A percentile compares a stretch with the other conserved stretches of the same genome.
These are phyloP conservation scores for Sclerotiophoma versabilis DNA, from an alignment of 2,329 filamentous ascomycete species.

Conservation along the genomic window DNA sequence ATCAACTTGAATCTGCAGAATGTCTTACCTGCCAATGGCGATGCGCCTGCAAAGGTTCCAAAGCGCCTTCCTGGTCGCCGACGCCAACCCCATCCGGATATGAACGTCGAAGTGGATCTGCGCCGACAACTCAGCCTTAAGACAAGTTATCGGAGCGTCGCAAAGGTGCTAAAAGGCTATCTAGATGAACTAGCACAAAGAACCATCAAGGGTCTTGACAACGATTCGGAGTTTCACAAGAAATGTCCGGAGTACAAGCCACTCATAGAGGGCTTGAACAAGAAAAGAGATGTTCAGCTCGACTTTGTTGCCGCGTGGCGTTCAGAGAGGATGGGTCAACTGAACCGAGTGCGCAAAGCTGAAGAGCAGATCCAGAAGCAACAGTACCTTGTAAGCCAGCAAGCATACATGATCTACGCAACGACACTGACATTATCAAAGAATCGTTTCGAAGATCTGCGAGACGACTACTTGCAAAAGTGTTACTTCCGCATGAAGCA, in stretches of 20 bases:
- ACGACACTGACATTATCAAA: constrained; percentile 7
- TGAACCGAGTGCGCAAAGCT: constrained; percentile 44
- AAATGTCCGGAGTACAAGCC: constrained; percentile 61
- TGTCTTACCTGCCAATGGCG: constrained; percentile 46
- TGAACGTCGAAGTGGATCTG: constrained; percentile 55
- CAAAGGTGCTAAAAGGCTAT: constrained; percentile 68
- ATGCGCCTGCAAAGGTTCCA: constrained; percentile 45
- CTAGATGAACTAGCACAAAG: constrained; percentile 71
- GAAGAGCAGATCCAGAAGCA: constrained; percentile 45
- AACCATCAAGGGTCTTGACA: constrained; percentile 64
- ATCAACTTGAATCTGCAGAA: constrained; percentile 43
- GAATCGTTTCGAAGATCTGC: constrained; percentile 44
- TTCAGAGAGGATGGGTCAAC: constrained; percentile 46
- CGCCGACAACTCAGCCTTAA: constrained; percentile 71
- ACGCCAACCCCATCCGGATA: constrained; percentile 56
- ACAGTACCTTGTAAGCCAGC: constrained; percentile 45
- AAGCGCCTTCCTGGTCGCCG: constrained; percentile 53
- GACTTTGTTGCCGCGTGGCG: constrained; percentile 49
- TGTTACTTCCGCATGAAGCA: constrained; percentile 50
- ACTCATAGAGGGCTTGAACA: constrained; percentile 61
- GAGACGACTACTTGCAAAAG: constrained; percentile 44
- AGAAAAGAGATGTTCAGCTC: constrained; percentile 52
- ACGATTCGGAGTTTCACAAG: constrained; percentile 62
- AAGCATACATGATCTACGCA: background rate
- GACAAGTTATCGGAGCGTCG: constrained; percentile 68